Evolutionary conservation across 306 rosid species (phyloP).

Genomic region (Acacia confusa): DNA sequence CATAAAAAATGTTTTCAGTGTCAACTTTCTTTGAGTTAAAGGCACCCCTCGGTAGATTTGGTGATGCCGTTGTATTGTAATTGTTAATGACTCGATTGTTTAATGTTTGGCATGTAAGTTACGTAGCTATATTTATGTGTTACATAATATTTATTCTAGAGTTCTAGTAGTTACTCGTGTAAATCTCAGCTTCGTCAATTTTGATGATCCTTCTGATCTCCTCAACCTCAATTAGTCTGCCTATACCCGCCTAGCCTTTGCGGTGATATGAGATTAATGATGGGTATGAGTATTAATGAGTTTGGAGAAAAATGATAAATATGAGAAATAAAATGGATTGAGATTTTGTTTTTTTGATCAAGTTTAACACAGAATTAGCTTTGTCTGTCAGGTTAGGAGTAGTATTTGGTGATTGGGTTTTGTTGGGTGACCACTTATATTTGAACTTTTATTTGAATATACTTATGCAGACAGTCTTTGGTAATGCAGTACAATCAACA

Average conservation of each 20-base stretch:
- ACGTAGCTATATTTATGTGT: constrained; percentile 39
- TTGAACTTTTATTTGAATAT: not conserved
- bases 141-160: constrained; percentile 28
- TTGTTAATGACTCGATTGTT: constrained; percentile 28
- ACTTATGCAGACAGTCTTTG: not conserved
- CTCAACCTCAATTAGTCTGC: not conserved
- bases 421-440: not conserved
- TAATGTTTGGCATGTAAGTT: constrained; percentile 42
- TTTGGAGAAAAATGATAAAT: too few relatives aligned
- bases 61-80: constrained; percentile 44
- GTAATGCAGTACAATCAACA: too few relatives aligned
- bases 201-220: constrained; percentile 29
- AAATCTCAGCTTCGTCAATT: constrained; percentile 29
- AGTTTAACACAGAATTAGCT: too few relatives aligned
- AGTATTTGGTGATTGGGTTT: not conserved
- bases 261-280: too few relatives aligned
- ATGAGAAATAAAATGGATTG: too few relatives aligned
- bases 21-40: constrained; percentile 27
- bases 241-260: not conserved
- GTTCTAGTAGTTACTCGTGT: constrained; percentile 7
- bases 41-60: constrained; percentile 31
- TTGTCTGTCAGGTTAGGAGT: too few relatives aligned
- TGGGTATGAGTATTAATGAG: too few relatives aligned
- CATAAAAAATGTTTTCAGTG: constrained; percentile 21
- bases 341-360: too few relatives aligned